phyloP scores from a whole-genome alignment of 202 grass and related monocot genomes.

The Zizania palustris region DNA sequence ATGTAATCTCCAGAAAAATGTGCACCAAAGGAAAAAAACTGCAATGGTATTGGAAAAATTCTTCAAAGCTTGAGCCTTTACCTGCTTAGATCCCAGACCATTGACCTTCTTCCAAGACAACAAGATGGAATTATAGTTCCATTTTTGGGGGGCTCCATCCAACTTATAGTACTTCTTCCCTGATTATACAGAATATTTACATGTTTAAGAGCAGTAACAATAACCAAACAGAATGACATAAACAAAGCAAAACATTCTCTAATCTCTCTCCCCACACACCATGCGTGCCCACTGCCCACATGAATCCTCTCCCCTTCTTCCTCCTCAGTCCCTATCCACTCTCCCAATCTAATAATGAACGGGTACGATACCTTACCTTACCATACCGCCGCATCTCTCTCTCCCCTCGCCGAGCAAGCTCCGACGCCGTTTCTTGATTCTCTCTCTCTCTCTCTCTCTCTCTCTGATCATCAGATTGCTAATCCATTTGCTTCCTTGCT shows the following conservation, averaged over 20 bases:
- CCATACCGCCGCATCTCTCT: no score
- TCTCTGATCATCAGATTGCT: no score
- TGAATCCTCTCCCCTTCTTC: no score
- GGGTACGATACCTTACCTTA: no score
- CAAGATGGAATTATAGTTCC: constrained; percentile 95
- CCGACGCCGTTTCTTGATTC: no score
- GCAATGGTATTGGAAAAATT: neutral
- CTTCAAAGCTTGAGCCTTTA: constrained; percentile 36
- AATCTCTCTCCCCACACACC: no score
- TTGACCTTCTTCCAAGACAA: constrained; percentile 88
- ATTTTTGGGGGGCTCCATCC: constrained; percentile 94
- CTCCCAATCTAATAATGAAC: no score
- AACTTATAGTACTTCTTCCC: constrained; percentile 98
- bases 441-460: no score
- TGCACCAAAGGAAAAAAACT: neutral
- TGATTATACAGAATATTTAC: constrained; percentile 40
- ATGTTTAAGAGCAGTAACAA: constrained; percentile 4
- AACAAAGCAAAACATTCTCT: neutral
- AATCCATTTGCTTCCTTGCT: no score
- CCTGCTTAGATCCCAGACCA: constrained; percentile 99
- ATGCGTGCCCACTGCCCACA: no score
- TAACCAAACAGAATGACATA: neutral
- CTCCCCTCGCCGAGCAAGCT: no score
- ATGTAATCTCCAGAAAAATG: neutral
- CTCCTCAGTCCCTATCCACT: no score